phyloP scores from a whole-genome alignment of 805 yeast genomes.

The fission yeast (Schizosaccharomyces pombe) region ASM294v3 CU329670.1:1091001-1091500 shows the following conservation, averaged over 20 bases:
- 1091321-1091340: constrained; percentile 45
- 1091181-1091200: constrained; percentile 78
- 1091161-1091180: constrained; percentile 76
- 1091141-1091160: constrained; percentile 91
- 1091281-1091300: constrained; percentile 57
- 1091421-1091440: constrained; percentile 93
- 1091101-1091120: constrained; percentile 76
- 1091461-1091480: constrained; percentile 73
- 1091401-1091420: constrained; percentile 56
- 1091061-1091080: constrained; percentile 74
- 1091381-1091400: constrained; percentile 43
- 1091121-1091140: constrained; percentile 55
- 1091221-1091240: constrained; percentile 59
- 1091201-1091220: constrained; percentile 81
- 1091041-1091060: constrained; percentile 41
- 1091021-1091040: constrained; percentile 72
- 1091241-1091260: constrained; percentile 63
- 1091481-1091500: constrained; percentile 81
- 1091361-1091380: constrained; percentile 82
- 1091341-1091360: constrained; percentile 93
- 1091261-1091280: constrained; percentile 60
- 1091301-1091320: constrained; percentile 34
- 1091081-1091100: constrained; percentile 97
- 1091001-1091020: constrained; percentile 79
- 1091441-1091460: constrained; percentile 80